These are phyloP conservation scores for Backusella psychrophila DNA, from an alignment of 192 early-diverging fungal species.

Conservation along the genomic window DNA sequence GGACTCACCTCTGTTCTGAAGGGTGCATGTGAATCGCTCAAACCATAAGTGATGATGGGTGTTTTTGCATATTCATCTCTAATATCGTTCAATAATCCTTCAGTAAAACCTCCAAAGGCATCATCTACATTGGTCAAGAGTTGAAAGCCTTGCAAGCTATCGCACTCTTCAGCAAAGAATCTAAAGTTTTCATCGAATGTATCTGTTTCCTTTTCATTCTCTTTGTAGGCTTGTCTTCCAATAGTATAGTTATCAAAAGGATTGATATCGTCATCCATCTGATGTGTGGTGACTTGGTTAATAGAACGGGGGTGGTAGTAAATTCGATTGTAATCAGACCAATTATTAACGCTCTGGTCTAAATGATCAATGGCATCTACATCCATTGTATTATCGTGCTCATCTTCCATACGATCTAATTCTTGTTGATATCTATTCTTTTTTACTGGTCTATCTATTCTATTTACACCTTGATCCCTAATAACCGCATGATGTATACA, in stretches of 20 bases:
- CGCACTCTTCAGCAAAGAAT: constrained; percentile 55
- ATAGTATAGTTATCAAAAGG: constrained; percentile 54
- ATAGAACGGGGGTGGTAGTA: constrained; percentile 74
- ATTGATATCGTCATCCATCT: constrained; percentile 40
- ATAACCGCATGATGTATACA: background rate
- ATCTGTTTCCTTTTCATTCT: constrained; percentile 53
- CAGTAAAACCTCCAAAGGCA: constrained; percentile 70
- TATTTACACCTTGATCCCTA: constrained; percentile 27
- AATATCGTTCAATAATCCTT: constrained; percentile 53
- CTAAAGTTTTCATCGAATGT: constrained; percentile 54
- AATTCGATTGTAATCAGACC: constrained; percentile 82
- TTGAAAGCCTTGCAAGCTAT: constrained; percentile 71
- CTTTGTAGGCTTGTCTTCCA: constrained; percentile 44
- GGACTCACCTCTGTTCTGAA: background rate
- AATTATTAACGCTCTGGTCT: constrained; percentile 54
- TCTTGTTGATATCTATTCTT: constrained; percentile 33
- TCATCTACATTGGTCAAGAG: constrained; percentile 57
- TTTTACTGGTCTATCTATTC: constrained; percentile 15
- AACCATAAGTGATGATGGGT: constrained; percentile 55
- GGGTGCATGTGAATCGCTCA: constrained; percentile 23
- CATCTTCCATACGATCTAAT: constrained; percentile 32
- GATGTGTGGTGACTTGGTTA: constrained; percentile 41
- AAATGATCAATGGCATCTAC: constrained; percentile 33
- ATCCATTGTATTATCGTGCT: background rate
- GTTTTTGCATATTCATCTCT: constrained; percentile 73